Evolutionary conservation across 2,329 filamentous ascomycete genomes (phyloP).

Genomic region (Sporothrix dimorphospora): DNA sequence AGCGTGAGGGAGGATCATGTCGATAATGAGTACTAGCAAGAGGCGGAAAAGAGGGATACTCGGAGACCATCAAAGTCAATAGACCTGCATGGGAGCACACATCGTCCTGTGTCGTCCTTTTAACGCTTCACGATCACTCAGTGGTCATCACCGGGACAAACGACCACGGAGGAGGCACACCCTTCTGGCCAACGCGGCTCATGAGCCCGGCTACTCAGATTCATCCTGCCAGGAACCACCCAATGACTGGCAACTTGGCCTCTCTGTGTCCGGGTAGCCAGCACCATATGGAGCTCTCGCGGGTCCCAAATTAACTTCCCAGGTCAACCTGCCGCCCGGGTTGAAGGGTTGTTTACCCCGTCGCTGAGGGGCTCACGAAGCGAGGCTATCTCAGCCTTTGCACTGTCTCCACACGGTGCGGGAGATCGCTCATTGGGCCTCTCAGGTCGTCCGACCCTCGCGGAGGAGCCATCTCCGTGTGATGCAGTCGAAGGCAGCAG

Average conservation of each 20-base stretch:
- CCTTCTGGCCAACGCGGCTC: background rate
- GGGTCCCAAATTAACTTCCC: background rate
- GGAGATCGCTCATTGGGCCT: background rate
- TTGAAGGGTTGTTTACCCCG: background rate
- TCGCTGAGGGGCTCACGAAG: background rate
- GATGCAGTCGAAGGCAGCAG: background rate
- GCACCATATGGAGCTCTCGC: background rate
- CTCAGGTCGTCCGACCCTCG: no score
- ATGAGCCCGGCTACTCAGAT: background rate
- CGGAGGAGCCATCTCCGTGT: background rate
- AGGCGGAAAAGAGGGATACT: no score
- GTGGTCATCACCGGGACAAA: background rate
- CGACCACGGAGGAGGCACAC: slow-evolving; percentile 16
- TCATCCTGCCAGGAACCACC: background rate
- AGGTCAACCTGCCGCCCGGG: background rate
- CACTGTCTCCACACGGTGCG: slow-evolving; percentile 5
- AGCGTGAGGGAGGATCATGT: slow-evolving; percentile 2
- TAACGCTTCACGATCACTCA: background rate
- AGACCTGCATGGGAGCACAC: background rate
- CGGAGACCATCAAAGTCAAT: background rate
- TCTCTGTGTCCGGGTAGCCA: background rate
- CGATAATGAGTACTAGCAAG: background rate
- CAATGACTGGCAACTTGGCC: background rate
- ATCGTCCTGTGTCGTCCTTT: background rate
- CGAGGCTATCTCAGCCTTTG: background rate